phyloP scores from a whole-genome alignment of 2,329 filamentous ascomycete genomes.

The Cercospora sesami region DNA sequence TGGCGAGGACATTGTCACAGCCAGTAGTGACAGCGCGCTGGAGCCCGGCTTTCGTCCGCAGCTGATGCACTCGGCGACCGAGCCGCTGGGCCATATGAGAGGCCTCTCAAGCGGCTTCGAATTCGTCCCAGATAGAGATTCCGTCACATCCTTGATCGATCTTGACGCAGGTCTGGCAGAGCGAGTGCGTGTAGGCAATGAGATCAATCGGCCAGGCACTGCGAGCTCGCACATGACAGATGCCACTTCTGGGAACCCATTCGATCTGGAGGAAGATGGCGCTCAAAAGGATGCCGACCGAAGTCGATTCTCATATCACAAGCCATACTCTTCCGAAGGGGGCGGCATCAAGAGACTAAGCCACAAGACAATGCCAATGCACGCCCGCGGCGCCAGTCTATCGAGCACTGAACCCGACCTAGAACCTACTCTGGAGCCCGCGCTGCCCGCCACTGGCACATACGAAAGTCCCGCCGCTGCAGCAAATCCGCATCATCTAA shows the following conservation, averaged over 20 bases:
- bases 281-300: slow-evolving; percentile 34
- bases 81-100: slow-evolving; percentile 42
- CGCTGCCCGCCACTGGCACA: not conserved
- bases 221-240: slow-evolving; percentile 45
- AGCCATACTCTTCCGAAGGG: slow-evolving; percentile 40
- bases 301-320: slow-evolving; percentile 40
- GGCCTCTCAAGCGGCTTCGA: slow-evolving; percentile 38
- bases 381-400: slow-evolving; percentile 38
- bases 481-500: slow-evolving; percentile 18
- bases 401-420: slow-evolving; percentile 36
- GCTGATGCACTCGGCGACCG: slow-evolving; percentile 46
- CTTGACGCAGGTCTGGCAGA: slow-evolving; percentile 43
- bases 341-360: slow-evolving; percentile 32
- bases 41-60: slow-evolving; percentile 42
- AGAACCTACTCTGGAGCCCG: slow-evolving; percentile 28
- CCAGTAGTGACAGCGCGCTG: slow-evolving; percentile 29
- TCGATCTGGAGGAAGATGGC: slow-evolving; percentile 50
- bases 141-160: slow-evolving; percentile 49
- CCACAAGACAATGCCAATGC: slow-evolving; percentile 36
- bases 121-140: slow-evolving; percentile 30
- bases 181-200: slow-evolving; percentile 33
- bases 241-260: slow-evolving; percentile 49
- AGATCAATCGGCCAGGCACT: slow-evolving; percentile 47
- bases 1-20: slow-evolving; percentile 32
- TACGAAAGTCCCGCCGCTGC: not conserved